Conservation (phyloP, 1,284 basidiomycete species). For the Cutaneotrichosporon mucoides region DNA sequence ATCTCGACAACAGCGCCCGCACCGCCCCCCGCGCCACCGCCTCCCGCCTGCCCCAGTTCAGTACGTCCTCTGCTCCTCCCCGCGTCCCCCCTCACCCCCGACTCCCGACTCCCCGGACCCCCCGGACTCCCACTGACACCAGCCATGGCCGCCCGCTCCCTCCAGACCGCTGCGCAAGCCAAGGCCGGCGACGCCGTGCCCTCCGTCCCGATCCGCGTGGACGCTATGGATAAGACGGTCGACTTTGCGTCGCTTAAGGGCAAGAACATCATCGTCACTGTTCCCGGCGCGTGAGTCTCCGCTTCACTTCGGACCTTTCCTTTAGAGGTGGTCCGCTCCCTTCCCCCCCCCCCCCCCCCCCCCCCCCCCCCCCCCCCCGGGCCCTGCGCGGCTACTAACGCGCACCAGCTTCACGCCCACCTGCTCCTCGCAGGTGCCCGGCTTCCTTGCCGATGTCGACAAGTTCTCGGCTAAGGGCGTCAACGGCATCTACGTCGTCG, state of each 20-base stretch:
- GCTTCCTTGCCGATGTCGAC: conserved; percentile 60
- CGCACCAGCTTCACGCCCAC: conserved; percentile 63
- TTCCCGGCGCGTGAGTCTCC: conserved; percentile 38
- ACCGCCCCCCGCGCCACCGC: background rate
- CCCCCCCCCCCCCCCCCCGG: background rate
- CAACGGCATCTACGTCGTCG: conserved; percentile 62
- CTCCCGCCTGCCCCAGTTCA: background rate
- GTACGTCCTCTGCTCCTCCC: background rate
- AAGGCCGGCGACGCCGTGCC: conserved; percentile 40
- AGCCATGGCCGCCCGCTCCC: conserved; percentile 3
- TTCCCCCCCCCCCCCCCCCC: conserved; percentile 22
- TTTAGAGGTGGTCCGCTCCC: no score
- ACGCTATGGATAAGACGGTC: conserved; percentile 54
- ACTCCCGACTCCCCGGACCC: no score
- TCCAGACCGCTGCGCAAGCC: conserved; percentile 2
- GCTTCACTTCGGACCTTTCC: no score
- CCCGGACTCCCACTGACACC: background rate
- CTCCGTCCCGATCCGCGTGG: conserved; percentile 58
- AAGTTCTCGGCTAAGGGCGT: conserved; percentile 67
- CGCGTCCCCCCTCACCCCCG: background rate
- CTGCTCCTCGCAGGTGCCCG: conserved; percentile 58
- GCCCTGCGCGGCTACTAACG: no score
- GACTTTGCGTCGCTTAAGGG: conserved; percentile 58
- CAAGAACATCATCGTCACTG: conserved; percentile 65
- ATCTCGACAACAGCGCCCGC: background rate